A percentile compares a stretch with the other conserved stretches of the same genome.
Conservation (phyloP, 768 basidiomycete genomes). For the Tylopilus cervinicoccineus region DNA sequence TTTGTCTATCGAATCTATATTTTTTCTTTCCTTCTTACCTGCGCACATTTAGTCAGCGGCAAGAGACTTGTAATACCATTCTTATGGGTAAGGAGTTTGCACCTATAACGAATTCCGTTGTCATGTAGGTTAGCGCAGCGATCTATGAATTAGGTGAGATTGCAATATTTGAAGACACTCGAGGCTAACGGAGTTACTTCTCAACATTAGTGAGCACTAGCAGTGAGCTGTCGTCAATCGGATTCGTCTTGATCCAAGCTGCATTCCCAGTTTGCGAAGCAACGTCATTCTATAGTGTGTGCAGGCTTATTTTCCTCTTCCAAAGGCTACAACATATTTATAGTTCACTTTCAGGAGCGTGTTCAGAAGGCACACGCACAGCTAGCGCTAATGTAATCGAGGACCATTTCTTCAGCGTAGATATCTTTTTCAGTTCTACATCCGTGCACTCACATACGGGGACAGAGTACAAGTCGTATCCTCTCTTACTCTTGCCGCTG, state of each 20-base stretch:
- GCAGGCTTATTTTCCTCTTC: background rate
- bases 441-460: background rate
- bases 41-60: constrained; percentile 6
- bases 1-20: constrained; percentile 10
- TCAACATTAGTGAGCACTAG: background rate
- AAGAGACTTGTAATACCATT: constrained; percentile 1
- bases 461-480: background rate
- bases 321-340: background rate
- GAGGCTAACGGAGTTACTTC: background rate
- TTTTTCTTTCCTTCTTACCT: too few relatives aligned
- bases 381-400: background rate
- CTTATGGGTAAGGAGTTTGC: constrained; percentile 5
- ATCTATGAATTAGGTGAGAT: constrained; percentile 6
- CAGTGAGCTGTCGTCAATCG: background rate
- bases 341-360: background rate
- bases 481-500: background rate
- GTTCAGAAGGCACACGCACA: too few relatives aligned
- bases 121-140: background rate
- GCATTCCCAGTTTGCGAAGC: background rate
- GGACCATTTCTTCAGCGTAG: background rate
- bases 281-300: background rate
- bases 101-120: background rate
- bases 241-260: background rate
- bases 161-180: too few relatives aligned
- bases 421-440: background rate